Base-by-base conservation (phyloP, 768 basidiomycete species). In the Pleurotus salmoneostramineus region DNA sequence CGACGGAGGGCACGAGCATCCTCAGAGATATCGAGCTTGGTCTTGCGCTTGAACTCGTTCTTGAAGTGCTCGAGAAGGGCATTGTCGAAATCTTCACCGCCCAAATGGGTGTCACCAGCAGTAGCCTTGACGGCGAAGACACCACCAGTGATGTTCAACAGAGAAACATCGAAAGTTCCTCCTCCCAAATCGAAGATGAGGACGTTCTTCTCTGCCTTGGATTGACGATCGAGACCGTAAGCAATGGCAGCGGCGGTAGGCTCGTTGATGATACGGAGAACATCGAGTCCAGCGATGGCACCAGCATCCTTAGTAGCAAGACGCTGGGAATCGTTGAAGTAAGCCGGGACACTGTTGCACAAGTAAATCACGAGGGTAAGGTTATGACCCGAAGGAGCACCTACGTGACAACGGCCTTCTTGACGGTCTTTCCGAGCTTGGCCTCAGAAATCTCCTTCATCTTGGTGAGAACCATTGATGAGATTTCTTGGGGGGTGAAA, bases 71-170 rank as follows among this genome's bases (percentile, higher is more conserved):
- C 94, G 62, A 98, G 77, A 63, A 99, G 87, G 71, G 93, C 85
- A 78, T 99, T 99, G 78, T 99, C 97, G 70, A 99, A 99, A 74
- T 98, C 95, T 72, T 97, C 95, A 76, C 95, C 95, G 76, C 95
- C 95, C 74, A 98, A 84, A 74, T 98, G 95, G 56, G 95, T 97
- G 77, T 97, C 95, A 83, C 95, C 95, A 56, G 95, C 95, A 58
- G 95, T 97, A 57, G 95, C 94, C 83, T 95, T 93, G 74, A 98
- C 95, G 71, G 95, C 95, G 77, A 97, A 96, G 73, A 97, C 95
- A 74, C 95, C 95, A 74, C 95, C 95, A 72, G 95, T 93, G 62
- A 97, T 96, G 59, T 93, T 95, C 60, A 98, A 77, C 58, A 98
- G 91, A 33, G 95, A 96, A 36, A 96, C 95, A 86, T 97, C 95